Conservation (phyloP, 1,284 basidiomycete genomes). For the Trichosporon sp. region DNA sequence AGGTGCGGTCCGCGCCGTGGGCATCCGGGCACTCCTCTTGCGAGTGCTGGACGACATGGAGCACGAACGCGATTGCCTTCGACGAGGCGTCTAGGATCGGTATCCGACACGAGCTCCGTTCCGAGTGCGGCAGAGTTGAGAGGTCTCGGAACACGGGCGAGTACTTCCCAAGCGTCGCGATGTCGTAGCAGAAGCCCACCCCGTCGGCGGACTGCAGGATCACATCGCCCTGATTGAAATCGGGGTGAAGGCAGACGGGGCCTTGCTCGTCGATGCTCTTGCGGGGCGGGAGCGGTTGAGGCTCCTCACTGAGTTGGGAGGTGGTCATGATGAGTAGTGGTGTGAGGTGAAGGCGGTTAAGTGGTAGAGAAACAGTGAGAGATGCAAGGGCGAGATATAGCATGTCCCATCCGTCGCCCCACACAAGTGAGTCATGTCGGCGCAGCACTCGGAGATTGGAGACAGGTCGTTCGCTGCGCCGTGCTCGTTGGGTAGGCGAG, state of each 20-base stretch:
- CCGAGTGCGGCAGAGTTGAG: neutral
- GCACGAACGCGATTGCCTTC: neutral
- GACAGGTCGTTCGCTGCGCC: neutral
- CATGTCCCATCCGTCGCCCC: neutral
- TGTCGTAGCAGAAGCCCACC: neutral
- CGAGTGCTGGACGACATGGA: neutral
- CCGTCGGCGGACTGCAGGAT: neutral
- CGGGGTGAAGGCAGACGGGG: neutral
- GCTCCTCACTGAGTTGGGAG: neutral
- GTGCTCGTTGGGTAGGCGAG: neutral
- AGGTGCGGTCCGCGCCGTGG: neutral
- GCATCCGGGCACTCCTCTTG: conserved; percentile 1
- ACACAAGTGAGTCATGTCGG: neutral
- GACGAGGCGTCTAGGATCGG: neutral
- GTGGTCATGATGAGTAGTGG: neutral
- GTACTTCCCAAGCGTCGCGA: neutral
- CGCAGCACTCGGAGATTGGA: neutral
- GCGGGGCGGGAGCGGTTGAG: neutral
- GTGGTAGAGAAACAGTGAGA: neutral
- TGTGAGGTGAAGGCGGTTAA: neutral
- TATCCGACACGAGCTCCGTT: neutral
- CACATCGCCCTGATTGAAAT: neutral
- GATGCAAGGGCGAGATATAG: neutral
- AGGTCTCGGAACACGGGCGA: neutral
- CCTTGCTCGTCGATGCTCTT: neutral